phyloP scores from a whole-genome alignment of 2,329 filamentous ascomycete genomes.

The Aspergillus felis region DNA sequence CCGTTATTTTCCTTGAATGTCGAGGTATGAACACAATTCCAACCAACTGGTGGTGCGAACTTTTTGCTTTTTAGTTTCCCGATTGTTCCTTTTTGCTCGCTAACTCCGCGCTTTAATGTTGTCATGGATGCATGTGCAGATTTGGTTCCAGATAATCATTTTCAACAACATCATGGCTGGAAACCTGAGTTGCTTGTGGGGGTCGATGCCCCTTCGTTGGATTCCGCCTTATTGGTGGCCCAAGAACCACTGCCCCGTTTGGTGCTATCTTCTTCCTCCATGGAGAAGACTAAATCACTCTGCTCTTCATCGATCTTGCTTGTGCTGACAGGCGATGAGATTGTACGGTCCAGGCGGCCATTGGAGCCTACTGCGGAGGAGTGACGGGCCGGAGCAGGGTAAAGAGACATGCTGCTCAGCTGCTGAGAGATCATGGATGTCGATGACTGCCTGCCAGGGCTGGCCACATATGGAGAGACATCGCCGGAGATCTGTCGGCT shows the following conservation, averaged over 20 bases:
- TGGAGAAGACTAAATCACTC: constrained; percentile 46
- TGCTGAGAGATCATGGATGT: constrained; percentile 62
- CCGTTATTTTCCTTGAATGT: constrained; percentile 12
- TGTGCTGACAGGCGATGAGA: constrained; percentile 44
- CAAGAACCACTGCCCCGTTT: constrained; percentile 38
- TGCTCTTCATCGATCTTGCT: constrained; percentile 48
- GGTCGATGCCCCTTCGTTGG: constrained; percentile 25
- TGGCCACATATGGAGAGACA: constrained; percentile 50
- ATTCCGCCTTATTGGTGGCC: constrained; percentile 29
- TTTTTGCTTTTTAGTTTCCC: constrained; percentile 14
- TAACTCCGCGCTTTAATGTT: constrained; percentile 12
- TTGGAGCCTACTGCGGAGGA: constrained; percentile 27
- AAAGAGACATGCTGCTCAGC: constrained; percentile 43
- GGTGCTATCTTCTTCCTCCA: constrained; percentile 49
- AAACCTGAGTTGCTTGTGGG: constrained; percentile 15
- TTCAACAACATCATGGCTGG: constrained; percentile 11
- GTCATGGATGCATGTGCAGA: constrained; percentile 8
- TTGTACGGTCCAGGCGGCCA: constrained; percentile 40
- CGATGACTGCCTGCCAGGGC: constrained; percentile 53
- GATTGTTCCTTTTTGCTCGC: constrained; percentile 16
- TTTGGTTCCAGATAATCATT: background rate
- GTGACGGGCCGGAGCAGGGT: constrained; percentile 39
- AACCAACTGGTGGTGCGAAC: constrained; percentile 7
- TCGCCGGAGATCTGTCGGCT: constrained; percentile 47
- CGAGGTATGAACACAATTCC: constrained; percentile 8